A percentile compares a stretch with the other conserved stretches of the same genome.
Conservation (phyloP, 2,329 filamentous ascomycete species). For the Botrytis paeoniae region DNA sequence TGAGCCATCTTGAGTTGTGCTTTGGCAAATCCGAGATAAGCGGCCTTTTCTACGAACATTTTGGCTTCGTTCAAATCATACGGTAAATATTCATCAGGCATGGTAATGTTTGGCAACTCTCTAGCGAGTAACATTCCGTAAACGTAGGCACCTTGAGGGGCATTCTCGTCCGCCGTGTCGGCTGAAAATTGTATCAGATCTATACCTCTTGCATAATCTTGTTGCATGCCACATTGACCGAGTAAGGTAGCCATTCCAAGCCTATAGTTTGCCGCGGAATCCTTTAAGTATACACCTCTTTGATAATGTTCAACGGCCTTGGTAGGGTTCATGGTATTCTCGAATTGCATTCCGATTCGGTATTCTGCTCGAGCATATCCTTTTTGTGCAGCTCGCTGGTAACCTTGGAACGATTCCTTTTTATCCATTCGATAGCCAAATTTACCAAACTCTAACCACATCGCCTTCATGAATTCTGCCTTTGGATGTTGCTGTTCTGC, state of each 20-base stretch:
- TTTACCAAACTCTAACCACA: slow-evolving; percentile 98
- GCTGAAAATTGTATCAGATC: slow-evolving; percentile 82
- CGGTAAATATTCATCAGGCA: slow-evolving; percentile 70
- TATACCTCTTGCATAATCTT: slow-evolving; percentile 74
- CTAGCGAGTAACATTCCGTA: slow-evolving; percentile 91
- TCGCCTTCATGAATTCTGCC: slow-evolving; percentile 88
- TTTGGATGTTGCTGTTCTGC: slow-evolving; percentile 90
- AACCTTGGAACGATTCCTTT: slow-evolving; percentile 87
- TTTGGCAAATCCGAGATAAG: slow-evolving; percentile 92
- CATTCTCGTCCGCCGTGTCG: slow-evolving; percentile 88
- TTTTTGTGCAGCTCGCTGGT: slow-evolving; percentile 79
- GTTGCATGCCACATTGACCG: slow-evolving; percentile 85
- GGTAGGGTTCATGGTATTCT: slow-evolving; percentile 86
- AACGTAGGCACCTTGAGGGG: slow-evolving; percentile 91
- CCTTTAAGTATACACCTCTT: slow-evolving; percentile 71
- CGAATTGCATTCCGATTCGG: slow-evolving; percentile 96
- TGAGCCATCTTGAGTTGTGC: slow-evolving; percentile 97
- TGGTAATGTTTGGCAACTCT: slow-evolving; percentile 83
- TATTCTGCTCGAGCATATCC: slow-evolving; percentile 90
- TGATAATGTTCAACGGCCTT: slow-evolving; percentile 93
- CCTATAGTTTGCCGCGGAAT: slow-evolving; percentile 83
- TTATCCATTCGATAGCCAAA: slow-evolving; percentile 89
- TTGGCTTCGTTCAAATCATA: slow-evolving; percentile 71
- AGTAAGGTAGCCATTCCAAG: slow-evolving; percentile 97
- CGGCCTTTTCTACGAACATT: slow-evolving; percentile 92